These are phyloP conservation scores for Byssothecium circinans DNA, from an alignment of 2,329 filamentous ascomycete genomes.

Conservation along the genomic window DNA sequence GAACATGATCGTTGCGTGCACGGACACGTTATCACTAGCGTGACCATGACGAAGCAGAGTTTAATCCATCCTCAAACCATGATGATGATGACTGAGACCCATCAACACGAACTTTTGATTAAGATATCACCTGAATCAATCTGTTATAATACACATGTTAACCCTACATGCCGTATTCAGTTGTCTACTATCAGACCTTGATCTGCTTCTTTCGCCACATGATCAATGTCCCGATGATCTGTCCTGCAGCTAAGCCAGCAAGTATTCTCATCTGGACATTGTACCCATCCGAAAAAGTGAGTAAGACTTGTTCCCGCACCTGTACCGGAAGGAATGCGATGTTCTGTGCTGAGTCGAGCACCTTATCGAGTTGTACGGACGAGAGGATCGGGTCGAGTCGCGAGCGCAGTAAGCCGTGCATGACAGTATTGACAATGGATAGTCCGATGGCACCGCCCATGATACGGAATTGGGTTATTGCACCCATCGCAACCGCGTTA, in stretches of 20 bases:
- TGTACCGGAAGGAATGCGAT: background rate
- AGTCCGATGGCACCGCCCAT: slow-evolving; percentile 3
- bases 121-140: no score
- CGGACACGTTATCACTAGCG: no score
- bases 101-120: no score
- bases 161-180: no score
- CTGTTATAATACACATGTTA: no score
- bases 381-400: background rate
- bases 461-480: background rate
- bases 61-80: no score
- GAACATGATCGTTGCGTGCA: no score
- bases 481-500: background rate
- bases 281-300: background rate
- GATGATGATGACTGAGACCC: no score
- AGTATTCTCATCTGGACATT: background rate
- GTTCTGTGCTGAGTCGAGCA: background rate
- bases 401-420: background rate
- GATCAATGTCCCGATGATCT: background rate
- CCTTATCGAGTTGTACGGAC: background rate
- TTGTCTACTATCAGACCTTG: background rate
- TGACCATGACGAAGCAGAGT: background rate
- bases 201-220: slow-evolving; percentile 1
- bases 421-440: background rate
- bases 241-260: background rate
- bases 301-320: background rate